Evolutionary conservation across 169 alveolate genomes (phyloP).

Genomic region (Theileria luwenshuni): DNA sequence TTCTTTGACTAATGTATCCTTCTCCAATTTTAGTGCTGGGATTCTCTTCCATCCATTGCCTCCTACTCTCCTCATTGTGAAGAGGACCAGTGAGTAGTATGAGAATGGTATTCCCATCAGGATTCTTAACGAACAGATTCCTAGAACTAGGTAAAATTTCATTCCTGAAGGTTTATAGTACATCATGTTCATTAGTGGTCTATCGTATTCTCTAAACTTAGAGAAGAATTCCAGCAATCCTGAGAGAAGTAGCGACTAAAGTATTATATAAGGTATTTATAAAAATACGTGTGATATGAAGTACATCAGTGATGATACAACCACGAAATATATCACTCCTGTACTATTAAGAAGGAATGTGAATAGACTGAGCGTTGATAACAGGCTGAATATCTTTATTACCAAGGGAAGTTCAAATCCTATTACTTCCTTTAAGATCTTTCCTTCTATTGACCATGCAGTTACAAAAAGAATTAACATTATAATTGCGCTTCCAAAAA

Average conservation of each 20-base stretch:
- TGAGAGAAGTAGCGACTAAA: slow-evolving; percentile 27
- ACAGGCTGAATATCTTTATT: slow-evolving; percentile 24
- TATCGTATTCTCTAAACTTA: not conserved
- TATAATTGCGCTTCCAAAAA: not conserved
- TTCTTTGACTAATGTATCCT: not conserved
- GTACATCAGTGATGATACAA: slow-evolving; percentile 16
- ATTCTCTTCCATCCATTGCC: slow-evolving; percentile 51
- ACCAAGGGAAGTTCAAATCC: slow-evolving; percentile 42
- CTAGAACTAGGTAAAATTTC: slow-evolving; percentile 4
- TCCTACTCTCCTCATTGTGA: slow-evolving; percentile 27
- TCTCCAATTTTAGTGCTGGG: slow-evolving; percentile 40
- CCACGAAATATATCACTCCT: slow-evolving; percentile 25
- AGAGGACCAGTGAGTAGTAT: slow-evolving; percentile 45
- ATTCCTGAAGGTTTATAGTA: not conserved
- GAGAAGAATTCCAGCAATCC: slow-evolving; percentile 13
- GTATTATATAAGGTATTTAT: not conserved
- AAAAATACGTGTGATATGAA: slow-evolving; percentile 48
- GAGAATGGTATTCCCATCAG: slow-evolving; percentile 29
- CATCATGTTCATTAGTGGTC: slow-evolving; percentile 16
- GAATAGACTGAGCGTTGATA: slow-evolving; percentile 26
- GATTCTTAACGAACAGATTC: slow-evolving; percentile 16
- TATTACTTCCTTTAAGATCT: slow-evolving; percentile 16
- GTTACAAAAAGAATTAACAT: slow-evolving; percentile 12
- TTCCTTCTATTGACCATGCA: slow-evolving; percentile 39
- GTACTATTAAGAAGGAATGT: slow-evolving; percentile 27